Evolutionary conservation across 495 filamentous ascomycete genomes (phyloP).

Genomic region (Hypomontagnella submonticulosa): DNA sequence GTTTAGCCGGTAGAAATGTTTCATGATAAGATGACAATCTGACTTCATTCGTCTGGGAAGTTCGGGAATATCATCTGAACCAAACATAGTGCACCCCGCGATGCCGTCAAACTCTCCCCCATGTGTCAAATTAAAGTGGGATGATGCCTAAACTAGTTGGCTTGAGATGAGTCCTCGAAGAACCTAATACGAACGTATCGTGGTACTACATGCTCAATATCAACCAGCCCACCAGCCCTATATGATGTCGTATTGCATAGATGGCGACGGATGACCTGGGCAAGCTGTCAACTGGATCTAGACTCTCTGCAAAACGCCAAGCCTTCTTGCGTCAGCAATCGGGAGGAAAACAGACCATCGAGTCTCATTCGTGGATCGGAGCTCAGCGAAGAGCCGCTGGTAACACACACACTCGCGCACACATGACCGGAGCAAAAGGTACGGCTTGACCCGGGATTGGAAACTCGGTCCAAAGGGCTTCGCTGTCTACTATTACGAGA

Average conservation of each 20-base stretch:
- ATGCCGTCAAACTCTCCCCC: not conserved
- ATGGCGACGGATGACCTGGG: slow-evolving; percentile 1
- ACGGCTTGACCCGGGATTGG: slow-evolving; percentile 16
- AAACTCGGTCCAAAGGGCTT: not conserved
- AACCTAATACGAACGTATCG: slow-evolving; percentile 10
- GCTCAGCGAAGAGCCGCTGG: slow-evolving; percentile 29
- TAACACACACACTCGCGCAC: not conserved
- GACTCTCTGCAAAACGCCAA: slow-evolving; percentile 22
- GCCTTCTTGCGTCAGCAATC: slow-evolving; percentile 31
- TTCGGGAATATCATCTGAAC: not conserved
- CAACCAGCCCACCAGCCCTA: slow-evolving; percentile 29
- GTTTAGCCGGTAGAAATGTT: not conserved
- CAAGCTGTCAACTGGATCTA: slow-evolving; percentile 29
- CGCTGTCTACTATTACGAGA: not conserved
- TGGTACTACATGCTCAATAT: slow-evolving; percentile 3
- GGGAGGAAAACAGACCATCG: slow-evolving; percentile 25
- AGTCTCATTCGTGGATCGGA: slow-evolving; percentile 29
- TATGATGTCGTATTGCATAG: slow-evolving; percentile 39
- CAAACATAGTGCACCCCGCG: not conserved
- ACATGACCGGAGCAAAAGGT: slow-evolving; percentile 15
- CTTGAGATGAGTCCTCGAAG: not conserved
- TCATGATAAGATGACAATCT: not conserved
- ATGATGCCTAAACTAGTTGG: not conserved
- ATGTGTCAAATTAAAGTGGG: slow-evolving; percentile 4
- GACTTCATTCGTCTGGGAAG: slow-evolving; percentile 11